Evolutionary conservation across 805 yeast species (phyloP).

Genomic region (Teunomyces tritomae): DNA sequence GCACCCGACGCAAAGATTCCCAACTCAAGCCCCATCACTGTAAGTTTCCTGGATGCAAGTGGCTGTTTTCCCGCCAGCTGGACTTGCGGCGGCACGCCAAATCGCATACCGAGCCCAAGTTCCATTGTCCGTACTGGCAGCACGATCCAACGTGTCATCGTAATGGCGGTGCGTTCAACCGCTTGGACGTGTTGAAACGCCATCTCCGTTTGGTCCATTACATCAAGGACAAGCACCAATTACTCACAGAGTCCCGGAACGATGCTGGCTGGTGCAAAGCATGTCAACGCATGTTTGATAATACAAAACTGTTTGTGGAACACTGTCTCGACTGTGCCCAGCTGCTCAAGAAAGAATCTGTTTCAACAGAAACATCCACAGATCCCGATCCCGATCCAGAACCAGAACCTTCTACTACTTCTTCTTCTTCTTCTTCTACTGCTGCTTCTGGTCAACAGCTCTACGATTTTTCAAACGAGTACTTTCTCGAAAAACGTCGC

Average conservation of each 20-base stretch:
- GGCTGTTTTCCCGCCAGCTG: constrained; percentile 70
- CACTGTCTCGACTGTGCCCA: constrained; percentile 66
- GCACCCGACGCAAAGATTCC: constrained; percentile 4
- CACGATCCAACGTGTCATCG: constrained; percentile 70
- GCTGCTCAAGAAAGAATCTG: constrained; percentile 6
- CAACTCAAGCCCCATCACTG: constrained; percentile 38
- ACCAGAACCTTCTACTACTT: background rate
- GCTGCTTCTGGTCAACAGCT: constrained; percentile 3
- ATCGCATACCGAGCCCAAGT: constrained; percentile 64
- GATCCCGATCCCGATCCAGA: background rate
- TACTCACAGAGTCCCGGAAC: constrained; percentile 27
- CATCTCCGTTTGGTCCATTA: constrained; percentile 70
- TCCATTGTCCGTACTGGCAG: constrained; percentile 73
- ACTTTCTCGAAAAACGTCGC: background rate
- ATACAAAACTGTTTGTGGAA: constrained; percentile 55
- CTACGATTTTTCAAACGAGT: constrained; percentile 9
- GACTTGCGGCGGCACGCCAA: constrained; percentile 67
- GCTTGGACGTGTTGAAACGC: constrained; percentile 72
- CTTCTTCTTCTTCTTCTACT: background rate
- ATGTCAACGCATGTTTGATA: constrained; percentile 56
- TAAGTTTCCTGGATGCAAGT: constrained; percentile 46
- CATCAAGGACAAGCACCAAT: constrained; percentile 44
- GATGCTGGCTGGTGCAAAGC: constrained; percentile 69
- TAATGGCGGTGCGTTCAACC: constrained; percentile 71
- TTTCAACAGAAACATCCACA: no score